Base-by-base conservation (phyloP, 2,329 filamentous ascomycete genomes). In the Mycosphaerelloides madeirae region DNA sequence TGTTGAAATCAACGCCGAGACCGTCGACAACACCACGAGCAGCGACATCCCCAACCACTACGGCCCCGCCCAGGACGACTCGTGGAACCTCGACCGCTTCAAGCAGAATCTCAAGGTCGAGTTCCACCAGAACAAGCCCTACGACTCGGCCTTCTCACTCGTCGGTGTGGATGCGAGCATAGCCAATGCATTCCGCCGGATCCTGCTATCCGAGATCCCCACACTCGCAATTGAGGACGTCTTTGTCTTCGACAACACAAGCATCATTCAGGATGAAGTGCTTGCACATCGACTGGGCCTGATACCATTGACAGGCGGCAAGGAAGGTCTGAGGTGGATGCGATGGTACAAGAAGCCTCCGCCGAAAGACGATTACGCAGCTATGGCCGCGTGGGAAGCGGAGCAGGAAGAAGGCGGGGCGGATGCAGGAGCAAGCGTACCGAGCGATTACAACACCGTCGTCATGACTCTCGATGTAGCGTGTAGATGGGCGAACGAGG, bases 251-350 rank as follows among this genome's bases (percentile, higher is more conserved):
- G 94, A 96, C 75, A 98, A 98, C 75, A 97, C 91, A 39, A 95
- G 88, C 4, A 89, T 98, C 29, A 93, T 98, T 61, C 91, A 97
- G 67, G 93, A 98, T 65, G 93, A 98, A 73, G 91, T 98, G 3
- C 82, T 98, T 40, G 84, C 90, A 13, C 87, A 93, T 66, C 80
- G 93, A 34, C 76, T 98, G 25, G 93, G 93, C 47, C 80, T 98
- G 35, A 85, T 98, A 43, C 93, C 94, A 14, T 83, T 98, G 57
- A 85, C 83, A 54, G 93, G 87, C 55, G 80, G 81, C 49, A 80
- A 83, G 53, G 77, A 85, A 43, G 90, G 87, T 40, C 74, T 98
- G 43, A 80, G 84, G 57, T 90, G 83, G 73, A 76, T 97, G 71
- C 83, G 82, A 64, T 94, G 86, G 83, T 89, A 80, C 68, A 80